Percentiles rank a stretch among this genome's conserved stretches.
Conservation (phyloP, 2,329 filamentous ascomycete species). For the Cercospora sojina region DNA sequence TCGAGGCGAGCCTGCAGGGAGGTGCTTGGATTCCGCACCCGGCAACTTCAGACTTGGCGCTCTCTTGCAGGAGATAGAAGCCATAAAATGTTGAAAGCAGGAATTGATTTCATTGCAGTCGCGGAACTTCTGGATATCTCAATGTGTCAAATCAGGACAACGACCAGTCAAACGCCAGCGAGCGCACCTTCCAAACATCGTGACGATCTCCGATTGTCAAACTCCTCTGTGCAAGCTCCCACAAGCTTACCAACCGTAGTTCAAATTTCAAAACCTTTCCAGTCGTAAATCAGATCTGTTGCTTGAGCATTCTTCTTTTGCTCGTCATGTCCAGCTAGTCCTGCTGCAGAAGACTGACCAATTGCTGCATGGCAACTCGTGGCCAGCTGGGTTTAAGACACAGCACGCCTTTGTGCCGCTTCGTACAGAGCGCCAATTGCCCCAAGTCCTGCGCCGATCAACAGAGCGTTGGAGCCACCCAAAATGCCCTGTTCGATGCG, state of each 20-base stretch:
- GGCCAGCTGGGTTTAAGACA: not conserved
- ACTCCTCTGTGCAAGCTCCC: constrained; percentile 3
- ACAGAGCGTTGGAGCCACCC: constrained; percentile 67
- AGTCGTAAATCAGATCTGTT: not conserved
- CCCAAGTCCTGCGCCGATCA: constrained; percentile 68
- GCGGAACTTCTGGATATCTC: constrained; percentile 9
- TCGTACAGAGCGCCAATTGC: constrained; percentile 72
- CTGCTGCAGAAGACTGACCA: not conserved
- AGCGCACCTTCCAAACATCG: not conserved
- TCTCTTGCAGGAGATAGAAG: not conserved
- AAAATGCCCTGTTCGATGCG: constrained; percentile 67
- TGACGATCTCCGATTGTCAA: not conserved
- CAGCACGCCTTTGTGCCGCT: constrained; percentile 60
- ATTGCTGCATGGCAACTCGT: not conserved
- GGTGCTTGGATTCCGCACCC: not conserved
- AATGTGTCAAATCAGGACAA: constrained; percentile 2
- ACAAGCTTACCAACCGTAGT: not conserved
- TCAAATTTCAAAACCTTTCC: not conserved
- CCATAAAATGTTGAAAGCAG: not conserved
- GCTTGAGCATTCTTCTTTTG: not conserved
- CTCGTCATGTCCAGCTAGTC: not conserved
- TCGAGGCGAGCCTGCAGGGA: not conserved
- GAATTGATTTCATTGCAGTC: constrained; percentile 5
- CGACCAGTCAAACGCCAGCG: not conserved
- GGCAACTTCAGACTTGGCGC: not conserved